A percentile compares a stretch with the other conserved stretches of the same genome.
Conservation (phyloP, 2,329 filamentous ascomycete genomes). For the Phyllosticta citrichinensis region DNA sequence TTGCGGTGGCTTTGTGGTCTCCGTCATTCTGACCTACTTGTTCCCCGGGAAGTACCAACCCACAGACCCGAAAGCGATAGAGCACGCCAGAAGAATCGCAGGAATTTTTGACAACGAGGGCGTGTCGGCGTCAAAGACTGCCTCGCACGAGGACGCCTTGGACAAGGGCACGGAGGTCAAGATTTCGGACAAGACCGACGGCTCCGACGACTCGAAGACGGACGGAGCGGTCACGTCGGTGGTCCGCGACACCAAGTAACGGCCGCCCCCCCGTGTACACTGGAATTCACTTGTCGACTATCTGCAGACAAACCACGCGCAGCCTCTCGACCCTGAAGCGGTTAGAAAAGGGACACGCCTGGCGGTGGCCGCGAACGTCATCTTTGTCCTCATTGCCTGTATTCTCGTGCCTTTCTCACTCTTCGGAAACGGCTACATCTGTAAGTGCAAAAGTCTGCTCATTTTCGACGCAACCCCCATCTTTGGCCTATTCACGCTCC, state of each 20-base stretch:
- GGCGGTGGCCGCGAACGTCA: constrained; percentile 26
- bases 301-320: constrained; percentile 30
- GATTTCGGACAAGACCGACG: background rate
- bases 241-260: background rate
- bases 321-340: constrained; percentile 31
- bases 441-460: background rate
- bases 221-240: background rate
- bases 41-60: constrained; percentile 23
- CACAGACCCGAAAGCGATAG: constrained; percentile 15
- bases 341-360: constrained; percentile 28
- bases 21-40: constrained; percentile 23
- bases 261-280: constrained; percentile 18
- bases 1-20: constrained; percentile 25
- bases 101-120: constrained; percentile 13
- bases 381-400: constrained; percentile 28
- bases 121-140: background rate
- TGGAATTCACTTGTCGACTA: constrained; percentile 35
- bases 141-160: background rate
- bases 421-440: constrained; percentile 31
- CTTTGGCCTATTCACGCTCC: background rate
- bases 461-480: background rate
- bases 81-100: constrained; percentile 22
- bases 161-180: background rate
- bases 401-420: constrained; percentile 32
- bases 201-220: background rate